Evolutionary conservation across 345 rosid species (phyloP).

Genomic region (Atalantia buxifolia): DNA sequence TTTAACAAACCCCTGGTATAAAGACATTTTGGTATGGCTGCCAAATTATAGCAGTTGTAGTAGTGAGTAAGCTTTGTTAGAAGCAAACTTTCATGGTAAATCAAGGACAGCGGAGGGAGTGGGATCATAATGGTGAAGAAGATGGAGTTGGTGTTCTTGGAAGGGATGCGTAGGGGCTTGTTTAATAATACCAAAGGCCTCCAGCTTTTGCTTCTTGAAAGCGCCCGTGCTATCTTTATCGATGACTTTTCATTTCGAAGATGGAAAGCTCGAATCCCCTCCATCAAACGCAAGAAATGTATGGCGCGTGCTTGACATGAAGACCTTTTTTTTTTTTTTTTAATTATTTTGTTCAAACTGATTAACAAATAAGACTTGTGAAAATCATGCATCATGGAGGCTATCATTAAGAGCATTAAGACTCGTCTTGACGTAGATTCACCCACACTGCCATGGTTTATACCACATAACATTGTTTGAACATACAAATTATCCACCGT

Average conservation of each 20-base stretch:
- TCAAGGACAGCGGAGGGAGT: conserved; percentile 21
- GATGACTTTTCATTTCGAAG: background rate
- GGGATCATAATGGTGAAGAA: conserved; percentile 14
- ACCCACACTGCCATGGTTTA: too few species aligned
- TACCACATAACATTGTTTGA: too few species aligned
- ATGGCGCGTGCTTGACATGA: too few species aligned
- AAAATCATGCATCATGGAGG: too few species aligned
- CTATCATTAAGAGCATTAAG: too few species aligned
- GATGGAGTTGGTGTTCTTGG: conserved; percentile 1
- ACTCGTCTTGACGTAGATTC: too few species aligned
- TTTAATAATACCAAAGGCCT: conserved; percentile 8
- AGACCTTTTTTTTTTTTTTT: too few species aligned
- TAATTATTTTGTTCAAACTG: too few species aligned
- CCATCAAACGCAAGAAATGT: too few species aligned
- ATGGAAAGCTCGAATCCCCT: background rate
- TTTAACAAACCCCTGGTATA: background rate
- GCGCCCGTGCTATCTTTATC: background rate
- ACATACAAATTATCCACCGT: too few species aligned
- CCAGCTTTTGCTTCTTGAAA: conserved; percentile 8
- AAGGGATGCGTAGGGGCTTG: conserved; percentile 18
- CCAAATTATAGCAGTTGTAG: background rate
- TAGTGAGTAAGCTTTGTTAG: conserved; percentile 5
- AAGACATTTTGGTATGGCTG: too few species aligned
- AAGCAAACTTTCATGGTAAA: conserved; percentile 26
- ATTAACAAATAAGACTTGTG: too few species aligned